Percentiles rank a stretch among this genome's conserved stretches.
Conservation (phyloP, 1,139 yeast species). For the Wickerhamiella infanticola region DNA sequence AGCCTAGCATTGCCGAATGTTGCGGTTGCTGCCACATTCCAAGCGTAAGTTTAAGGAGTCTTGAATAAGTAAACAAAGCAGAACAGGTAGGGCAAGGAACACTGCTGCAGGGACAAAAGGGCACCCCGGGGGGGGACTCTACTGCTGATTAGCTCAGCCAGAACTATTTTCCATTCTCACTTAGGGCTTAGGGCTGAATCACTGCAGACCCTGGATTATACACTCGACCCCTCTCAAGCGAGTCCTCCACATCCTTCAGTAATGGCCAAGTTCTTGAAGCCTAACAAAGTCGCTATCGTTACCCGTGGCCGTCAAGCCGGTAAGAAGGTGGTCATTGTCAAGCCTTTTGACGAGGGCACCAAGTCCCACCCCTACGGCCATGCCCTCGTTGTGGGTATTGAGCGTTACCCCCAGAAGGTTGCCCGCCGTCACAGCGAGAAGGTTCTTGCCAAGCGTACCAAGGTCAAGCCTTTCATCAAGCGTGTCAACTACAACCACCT, state of each 20-base stretch:
- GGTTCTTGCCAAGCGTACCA: slow-evolving; percentile 94
- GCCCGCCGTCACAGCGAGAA: slow-evolving; percentile 91
- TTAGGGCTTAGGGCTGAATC: slow-evolving; percentile 3
- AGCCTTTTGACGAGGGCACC: slow-evolving; percentile 98
- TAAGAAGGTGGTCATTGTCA: slow-evolving; percentile 98
- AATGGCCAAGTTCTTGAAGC: slow-evolving; percentile 81
- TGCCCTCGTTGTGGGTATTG: slow-evolving; percentile 98
- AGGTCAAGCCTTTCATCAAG: slow-evolving; percentile 98
- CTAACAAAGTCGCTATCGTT: slow-evolving; percentile 99
- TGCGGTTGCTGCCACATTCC: slow-evolving; percentile 19
- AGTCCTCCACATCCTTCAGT: slow-evolving; percentile 13
- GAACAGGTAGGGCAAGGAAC: neutral
- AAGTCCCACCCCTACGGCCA: slow-evolving; percentile 98
- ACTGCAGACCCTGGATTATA: slow-evolving; percentile 1
- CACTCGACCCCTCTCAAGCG: neutral
- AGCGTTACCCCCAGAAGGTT: slow-evolving; percentile 96
- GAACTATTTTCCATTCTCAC: slow-evolving; percentile 5
- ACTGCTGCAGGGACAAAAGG: no score
- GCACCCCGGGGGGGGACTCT: no score
- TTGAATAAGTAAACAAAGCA: slow-evolving; percentile 20
- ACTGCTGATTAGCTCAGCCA: no score
- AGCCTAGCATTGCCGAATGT: slow-evolving; percentile 8
- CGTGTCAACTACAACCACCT: slow-evolving; percentile 99
- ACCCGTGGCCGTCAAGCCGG: slow-evolving; percentile 99
- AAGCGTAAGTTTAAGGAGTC: slow-evolving; percentile 3